phyloP scores from a whole-genome alignment of 2,329 filamentous ascomycete genomes.

The Diaporthe destruens region DNA sequence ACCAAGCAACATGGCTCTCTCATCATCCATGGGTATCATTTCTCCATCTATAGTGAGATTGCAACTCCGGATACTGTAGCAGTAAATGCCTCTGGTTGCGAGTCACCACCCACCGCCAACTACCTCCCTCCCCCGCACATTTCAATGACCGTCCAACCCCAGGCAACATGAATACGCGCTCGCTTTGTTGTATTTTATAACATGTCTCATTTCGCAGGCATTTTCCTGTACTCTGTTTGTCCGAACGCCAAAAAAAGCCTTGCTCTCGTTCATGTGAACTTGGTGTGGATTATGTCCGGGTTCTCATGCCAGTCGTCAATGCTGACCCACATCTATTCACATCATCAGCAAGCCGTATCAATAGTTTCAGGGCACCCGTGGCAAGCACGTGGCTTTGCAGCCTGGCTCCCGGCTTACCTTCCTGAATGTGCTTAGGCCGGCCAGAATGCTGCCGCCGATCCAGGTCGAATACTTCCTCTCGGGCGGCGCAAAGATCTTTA shows the following conservation, averaged over 20 bases:
- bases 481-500: conserved; percentile 98
- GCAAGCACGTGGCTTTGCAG: not conserved
- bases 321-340: conserved; percentile 94
- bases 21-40: conserved; percentile 43
- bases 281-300: conserved; percentile 97
- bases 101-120: conserved; percentile 33
- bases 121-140: conserved; percentile 4
- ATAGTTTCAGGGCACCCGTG: not conserved
- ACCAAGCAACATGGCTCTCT: conserved; percentile 7
- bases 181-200: conserved; percentile 14
- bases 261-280: conserved; percentile 77
- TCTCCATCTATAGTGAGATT: conserved; percentile 41
- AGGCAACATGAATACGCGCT: conserved; percentile 22
- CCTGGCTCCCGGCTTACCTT: conserved; percentile 74
- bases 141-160: not conserved
- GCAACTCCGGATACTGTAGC: conserved; percentile 40
- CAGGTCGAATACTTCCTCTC: conserved; percentile 99
- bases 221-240: not conserved
- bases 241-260: not conserved
- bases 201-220: conserved; percentile 9
- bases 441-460: conserved; percentile 98
- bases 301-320: conserved; percentile 99
- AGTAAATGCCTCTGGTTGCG: conserved; percentile 38
- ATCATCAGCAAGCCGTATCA: not conserved
- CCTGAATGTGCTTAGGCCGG: conserved; percentile 96